phyloP scores from a whole-genome alignment of 148 eudicot species.

The Limonium bicolor region DNA sequence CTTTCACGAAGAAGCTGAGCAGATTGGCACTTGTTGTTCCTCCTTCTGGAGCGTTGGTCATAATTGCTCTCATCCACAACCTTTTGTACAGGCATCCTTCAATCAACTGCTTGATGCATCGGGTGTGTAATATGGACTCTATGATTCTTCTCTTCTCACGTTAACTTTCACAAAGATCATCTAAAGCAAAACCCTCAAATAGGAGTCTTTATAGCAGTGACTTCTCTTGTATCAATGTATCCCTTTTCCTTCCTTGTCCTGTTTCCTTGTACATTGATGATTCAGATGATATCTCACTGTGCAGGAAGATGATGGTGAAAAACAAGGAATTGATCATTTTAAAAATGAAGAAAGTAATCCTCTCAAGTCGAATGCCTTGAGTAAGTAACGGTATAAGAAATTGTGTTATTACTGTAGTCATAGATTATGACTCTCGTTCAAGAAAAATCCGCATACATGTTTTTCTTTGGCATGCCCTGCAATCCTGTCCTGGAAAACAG shows the following conservation, averaged over 20 bases:
- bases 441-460: too few species aligned
- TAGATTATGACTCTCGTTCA: too few species aligned
- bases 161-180: too few species aligned
- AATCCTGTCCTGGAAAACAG: too few species aligned
- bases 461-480: too few species aligned
- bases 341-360: slow-evolving; percentile 56
- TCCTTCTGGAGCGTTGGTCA: slow-evolving; percentile 67
- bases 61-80: slow-evolving; percentile 78
- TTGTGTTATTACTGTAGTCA: too few species aligned
- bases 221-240: too few species aligned
- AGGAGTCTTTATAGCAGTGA: too few species aligned
- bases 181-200: too few species aligned
- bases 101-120: slow-evolving; percentile 71
- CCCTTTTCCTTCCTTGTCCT: neutral
- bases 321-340: slow-evolving; percentile 65
- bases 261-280: neutral
- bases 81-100: slow-evolving; percentile 82
- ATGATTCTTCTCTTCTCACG: neutral
- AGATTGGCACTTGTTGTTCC: slow-evolving; percentile 72
- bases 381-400: too few species aligned
- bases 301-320: slow-evolving; percentile 37
- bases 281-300: neutral
- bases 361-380: slow-evolving; percentile 50
- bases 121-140: too few species aligned
- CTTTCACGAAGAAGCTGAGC: slow-evolving; percentile 89